These are phyloP conservation scores for Sungouiella blattae DNA, from an alignment of 805 yeast species.

Conservation along the genomic window DNA sequence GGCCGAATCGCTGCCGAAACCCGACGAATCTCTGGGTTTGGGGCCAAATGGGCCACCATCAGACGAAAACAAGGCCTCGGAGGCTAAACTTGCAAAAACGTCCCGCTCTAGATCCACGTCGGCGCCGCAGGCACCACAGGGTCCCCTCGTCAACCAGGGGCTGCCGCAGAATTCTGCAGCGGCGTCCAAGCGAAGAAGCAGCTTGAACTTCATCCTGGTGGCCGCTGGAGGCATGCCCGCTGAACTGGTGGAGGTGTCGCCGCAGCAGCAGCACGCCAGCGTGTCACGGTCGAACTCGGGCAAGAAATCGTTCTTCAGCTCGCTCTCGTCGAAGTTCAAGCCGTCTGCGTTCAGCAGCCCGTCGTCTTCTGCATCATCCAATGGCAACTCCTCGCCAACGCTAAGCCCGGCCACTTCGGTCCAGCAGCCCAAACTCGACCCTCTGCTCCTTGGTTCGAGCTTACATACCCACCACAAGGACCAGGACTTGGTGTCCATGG, in stretches of 20 bases:
- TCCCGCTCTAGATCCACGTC: conserved; percentile 25
- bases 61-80: background rate
- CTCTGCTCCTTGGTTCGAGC: conserved; percentile 10
- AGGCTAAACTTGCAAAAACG: background rate
- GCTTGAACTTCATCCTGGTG: conserved; percentile 3
- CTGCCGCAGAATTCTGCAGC: too few relatives aligned
- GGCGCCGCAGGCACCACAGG: conserved; percentile 12
- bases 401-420: conserved; percentile 1
- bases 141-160: background rate
- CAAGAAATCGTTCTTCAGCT: conserved; percentile 28
- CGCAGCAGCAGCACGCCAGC: background rate
- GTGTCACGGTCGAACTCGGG: conserved; percentile 9
- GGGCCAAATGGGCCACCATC: background rate
- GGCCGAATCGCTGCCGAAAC: too few relatives aligned
- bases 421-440: conserved; percentile 11
- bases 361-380: conserved; percentile 3
- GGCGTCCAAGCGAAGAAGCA: conserved; percentile 10
- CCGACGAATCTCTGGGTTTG: too few relatives aligned
- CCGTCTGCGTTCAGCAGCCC: conserved; percentile 7
- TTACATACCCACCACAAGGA: conserved; percentile 1
- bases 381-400: too few relatives aligned
- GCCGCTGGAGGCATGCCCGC: background rate
- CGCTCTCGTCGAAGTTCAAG: conserved; percentile 40
- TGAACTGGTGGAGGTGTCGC: background rate
- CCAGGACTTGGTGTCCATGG: conserved; percentile 22